phyloP scores from a whole-genome alignment of 768 basidiomycete species.

The Crassisporium funariophilum region DNA sequence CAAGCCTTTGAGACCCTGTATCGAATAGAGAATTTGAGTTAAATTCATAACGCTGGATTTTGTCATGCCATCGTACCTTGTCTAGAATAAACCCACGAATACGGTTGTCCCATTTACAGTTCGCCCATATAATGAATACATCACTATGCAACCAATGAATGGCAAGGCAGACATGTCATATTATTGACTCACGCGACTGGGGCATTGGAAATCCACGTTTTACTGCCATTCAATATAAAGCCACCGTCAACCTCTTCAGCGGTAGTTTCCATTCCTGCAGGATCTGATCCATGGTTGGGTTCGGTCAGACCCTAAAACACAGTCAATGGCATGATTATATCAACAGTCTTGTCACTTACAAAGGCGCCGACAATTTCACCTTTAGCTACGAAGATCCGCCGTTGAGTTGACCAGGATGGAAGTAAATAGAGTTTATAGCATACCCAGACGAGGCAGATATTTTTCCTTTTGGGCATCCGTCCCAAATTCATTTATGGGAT shows the following conservation, averaged over 20 bases:
- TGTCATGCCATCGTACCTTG: no score
- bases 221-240: constrained; percentile 85
- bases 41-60: no score
- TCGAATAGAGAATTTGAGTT: background rate
- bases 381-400: constrained; percentile 54
- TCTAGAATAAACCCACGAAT: constrained; percentile 90
- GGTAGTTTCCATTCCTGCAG: constrained; percentile 95
- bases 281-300: constrained; percentile 96
- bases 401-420: background rate
- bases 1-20: constrained; percentile 78
- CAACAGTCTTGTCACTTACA: constrained; percentile 48
- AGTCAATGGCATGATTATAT: constrained; percentile 1
- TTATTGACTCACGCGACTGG: constrained; percentile 72
- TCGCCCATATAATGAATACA: constrained; percentile 92
- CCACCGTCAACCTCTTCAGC: constrained; percentile 86
- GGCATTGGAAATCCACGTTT: constrained; percentile 97
- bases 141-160: constrained; percentile 51
- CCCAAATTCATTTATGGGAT: constrained; percentile 89
- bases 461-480: constrained; percentile 88
- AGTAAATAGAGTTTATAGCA: no score
- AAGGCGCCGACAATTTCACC: constrained; percentile 93
- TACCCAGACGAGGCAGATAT: constrained; percentile 84
- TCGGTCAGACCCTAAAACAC: constrained; percentile 82
- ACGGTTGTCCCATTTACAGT: constrained; percentile 91
- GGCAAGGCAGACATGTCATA: constrained; percentile 1